phyloP scores from a whole-genome alignment of 2,329 filamentous ascomycete species.

The Pyrenophora tritici-repentis region DNA sequence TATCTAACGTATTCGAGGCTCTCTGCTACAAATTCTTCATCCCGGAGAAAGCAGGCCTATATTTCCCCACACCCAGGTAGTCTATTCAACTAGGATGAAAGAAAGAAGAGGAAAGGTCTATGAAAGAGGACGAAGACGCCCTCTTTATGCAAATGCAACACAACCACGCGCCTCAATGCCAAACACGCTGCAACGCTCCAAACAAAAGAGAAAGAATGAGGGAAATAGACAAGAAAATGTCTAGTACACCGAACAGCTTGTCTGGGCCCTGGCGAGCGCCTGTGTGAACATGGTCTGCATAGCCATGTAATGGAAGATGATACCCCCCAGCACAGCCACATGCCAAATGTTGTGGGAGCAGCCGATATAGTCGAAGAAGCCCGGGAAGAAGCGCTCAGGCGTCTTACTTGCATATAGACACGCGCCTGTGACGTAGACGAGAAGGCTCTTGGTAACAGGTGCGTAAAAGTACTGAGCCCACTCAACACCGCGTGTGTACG shows the following conservation, averaged over 20 bases:
- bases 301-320: conserved; percentile 93
- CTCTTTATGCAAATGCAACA: conserved; percentile 6
- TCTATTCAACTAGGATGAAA: not conserved
- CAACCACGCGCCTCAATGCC: conserved; percentile 7
- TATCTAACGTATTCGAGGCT: too few species aligned
- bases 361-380: conserved; percentile 92
- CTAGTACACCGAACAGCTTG: conserved; percentile 42
- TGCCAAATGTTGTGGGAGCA: conserved; percentile 99
- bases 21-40: not conserved
- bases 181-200: conserved; percentile 1
- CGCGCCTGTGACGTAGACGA: conserved; percentile 85
- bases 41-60: too few species aligned
- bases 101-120: not conserved
- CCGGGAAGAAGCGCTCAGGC: conserved; percentile 90
- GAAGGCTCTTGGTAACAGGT: conserved; percentile 79
- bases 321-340: conserved; percentile 88
- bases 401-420: conserved; percentile 88
- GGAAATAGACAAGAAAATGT: not conserved
- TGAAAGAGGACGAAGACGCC: not conserved
- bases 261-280: conserved; percentile 48
- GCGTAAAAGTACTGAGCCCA: conserved; percentile 92
- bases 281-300: conserved; percentile 92
- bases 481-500: conserved; percentile 72
- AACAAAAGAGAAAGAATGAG: not conserved
- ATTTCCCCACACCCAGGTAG: too few species aligned